Conservation (phyloP, 164 flowering plant species). For the Aristolochia contorta region DNA sequence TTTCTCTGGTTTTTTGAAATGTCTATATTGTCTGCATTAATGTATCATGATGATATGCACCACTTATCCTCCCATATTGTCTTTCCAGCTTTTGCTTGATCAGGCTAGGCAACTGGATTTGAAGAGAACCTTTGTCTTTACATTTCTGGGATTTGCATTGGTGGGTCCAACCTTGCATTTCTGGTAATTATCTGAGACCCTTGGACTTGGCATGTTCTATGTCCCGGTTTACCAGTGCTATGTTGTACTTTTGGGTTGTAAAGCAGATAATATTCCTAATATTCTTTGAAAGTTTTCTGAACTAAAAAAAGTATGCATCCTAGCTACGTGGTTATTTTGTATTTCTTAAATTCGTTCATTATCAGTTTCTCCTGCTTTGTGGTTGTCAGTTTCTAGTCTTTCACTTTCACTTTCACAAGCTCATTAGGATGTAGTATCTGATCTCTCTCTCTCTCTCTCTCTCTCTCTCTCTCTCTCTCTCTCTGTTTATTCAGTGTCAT, state of each 20-base stretch:
- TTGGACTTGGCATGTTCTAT: not conserved
- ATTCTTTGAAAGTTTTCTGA: no score
- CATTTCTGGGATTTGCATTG: slow-evolving; percentile 64
- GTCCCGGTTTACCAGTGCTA: not conserved
- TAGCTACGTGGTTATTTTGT: slow-evolving; percentile 52
- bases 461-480: no score
- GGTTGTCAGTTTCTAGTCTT: slow-evolving; percentile 8
- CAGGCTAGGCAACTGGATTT: slow-evolving; percentile 50
- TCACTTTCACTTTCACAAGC: no score
- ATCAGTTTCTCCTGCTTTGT: slow-evolving; percentile 55
- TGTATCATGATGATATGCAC: no score
- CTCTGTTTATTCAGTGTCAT: no score
- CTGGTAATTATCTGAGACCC: slow-evolving; percentile 47
- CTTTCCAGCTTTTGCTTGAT: slow-evolving; percentile 57
- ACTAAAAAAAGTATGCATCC: not conserved
- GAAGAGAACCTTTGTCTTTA: slow-evolving; percentile 68
- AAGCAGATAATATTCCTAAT: not conserved
- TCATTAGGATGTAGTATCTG: no score
- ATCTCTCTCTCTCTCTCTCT: no score
- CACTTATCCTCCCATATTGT: not conserved
- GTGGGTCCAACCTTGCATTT: slow-evolving; percentile 94
- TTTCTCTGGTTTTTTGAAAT: no score
- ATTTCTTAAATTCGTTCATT: no score
- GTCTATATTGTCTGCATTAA: no score
- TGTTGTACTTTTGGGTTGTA: not conserved